Percentiles rank a stretch among this genome's conserved stretches.
Evolutionary conservation across 2,329 filamentous ascomycete genomes (phyloP).

Genomic region (Thelonectria olida): DNA sequence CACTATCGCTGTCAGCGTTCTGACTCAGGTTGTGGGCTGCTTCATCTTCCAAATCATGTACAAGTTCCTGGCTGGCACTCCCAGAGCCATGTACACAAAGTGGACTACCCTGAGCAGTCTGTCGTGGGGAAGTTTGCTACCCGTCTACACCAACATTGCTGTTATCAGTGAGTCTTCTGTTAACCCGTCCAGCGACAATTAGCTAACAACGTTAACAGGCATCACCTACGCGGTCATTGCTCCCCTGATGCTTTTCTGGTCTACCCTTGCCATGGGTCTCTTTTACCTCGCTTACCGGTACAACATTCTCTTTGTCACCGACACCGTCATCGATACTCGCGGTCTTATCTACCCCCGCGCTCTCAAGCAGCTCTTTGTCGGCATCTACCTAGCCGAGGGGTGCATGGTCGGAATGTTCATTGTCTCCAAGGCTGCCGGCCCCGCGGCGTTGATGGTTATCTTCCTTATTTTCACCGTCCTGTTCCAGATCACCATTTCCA

Average conservation of each 20-base stretch:
- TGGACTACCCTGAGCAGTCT: conserved; percentile 75
- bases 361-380: conserved; percentile 84
- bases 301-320: conserved; percentile 84
- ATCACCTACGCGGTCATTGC: conserved; percentile 87
- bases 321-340: conserved; percentile 84
- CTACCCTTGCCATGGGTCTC: conserved; percentile 76
- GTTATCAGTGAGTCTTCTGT: conserved; percentile 66
- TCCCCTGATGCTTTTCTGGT: conserved; percentile 83
- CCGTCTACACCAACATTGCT: conserved; percentile 77
- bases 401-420: conserved; percentile 85
- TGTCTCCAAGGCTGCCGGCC: conserved; percentile 72
- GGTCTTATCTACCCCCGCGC: conserved; percentile 89
- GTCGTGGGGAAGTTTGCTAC: conserved; percentile 81
- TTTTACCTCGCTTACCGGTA: conserved; percentile 90
- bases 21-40: conserved; percentile 75
- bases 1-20: conserved; percentile 75
- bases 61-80: conserved; percentile 78
- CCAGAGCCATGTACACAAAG: conserved; percentile 79
- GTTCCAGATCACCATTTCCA: conserved; percentile 77
- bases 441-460: conserved; percentile 77
- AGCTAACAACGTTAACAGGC: conserved; percentile 44
- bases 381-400: conserved; percentile 81
- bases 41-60: conserved; percentile 74
- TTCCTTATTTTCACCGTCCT: conserved; percentile 80
- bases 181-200: neutral